Percentiles rank a stretch among this genome's conserved stretches.
Evolutionary conservation across 2,329 filamentous ascomycete species (phyloP).

Genomic region (Claviceps sp.): DNA sequence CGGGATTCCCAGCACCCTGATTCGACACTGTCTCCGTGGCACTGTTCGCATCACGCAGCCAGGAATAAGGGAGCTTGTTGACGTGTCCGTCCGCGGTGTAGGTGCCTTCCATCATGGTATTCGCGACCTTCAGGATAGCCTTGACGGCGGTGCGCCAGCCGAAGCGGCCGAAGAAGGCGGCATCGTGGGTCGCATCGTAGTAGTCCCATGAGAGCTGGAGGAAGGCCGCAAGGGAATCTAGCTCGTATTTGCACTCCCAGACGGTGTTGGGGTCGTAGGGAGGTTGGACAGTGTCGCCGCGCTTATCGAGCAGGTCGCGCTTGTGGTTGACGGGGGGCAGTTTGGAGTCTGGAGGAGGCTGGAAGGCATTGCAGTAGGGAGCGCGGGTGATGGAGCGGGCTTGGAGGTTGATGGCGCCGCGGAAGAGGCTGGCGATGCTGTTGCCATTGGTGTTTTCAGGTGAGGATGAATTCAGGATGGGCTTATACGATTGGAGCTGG

Average conservation of each 20-base stretch:
- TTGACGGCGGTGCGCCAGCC: slow-evolving; percentile 63
- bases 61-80: slow-evolving; percentile 54
- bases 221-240: slow-evolving; percentile 82
- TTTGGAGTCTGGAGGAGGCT: slow-evolving; percentile 62
- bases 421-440: slow-evolving; percentile 50
- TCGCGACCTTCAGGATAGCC: slow-evolving; percentile 53
- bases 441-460: slow-evolving; percentile 6
- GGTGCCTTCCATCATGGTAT: slow-evolving; percentile 59
- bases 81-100: slow-evolving; percentile 50
- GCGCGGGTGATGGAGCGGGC: slow-evolving; percentile 53
- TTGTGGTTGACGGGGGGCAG: slow-evolving; percentile 9
- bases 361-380: slow-evolving; percentile 91
- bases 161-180: slow-evolving; percentile 56
- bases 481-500: slow-evolving; percentile 62
- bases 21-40: slow-evolving; percentile 75
- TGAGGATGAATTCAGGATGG: slow-evolving; percentile 41
- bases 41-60: slow-evolving; percentile 56
- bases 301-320: slow-evolving; percentile 8
- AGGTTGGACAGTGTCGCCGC: slow-evolving; percentile 48
- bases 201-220: slow-evolving; percentile 73
- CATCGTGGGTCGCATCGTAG: slow-evolving; percentile 58
- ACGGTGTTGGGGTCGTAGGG: slow-evolving; percentile 55
- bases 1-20: slow-evolving; percentile 64
- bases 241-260: slow-evolving; percentile 94
- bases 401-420: slow-evolving; percentile 66